Base-by-base conservation (phyloP, 139 green algal genomes). In the Gonium pectorale region DNA sequence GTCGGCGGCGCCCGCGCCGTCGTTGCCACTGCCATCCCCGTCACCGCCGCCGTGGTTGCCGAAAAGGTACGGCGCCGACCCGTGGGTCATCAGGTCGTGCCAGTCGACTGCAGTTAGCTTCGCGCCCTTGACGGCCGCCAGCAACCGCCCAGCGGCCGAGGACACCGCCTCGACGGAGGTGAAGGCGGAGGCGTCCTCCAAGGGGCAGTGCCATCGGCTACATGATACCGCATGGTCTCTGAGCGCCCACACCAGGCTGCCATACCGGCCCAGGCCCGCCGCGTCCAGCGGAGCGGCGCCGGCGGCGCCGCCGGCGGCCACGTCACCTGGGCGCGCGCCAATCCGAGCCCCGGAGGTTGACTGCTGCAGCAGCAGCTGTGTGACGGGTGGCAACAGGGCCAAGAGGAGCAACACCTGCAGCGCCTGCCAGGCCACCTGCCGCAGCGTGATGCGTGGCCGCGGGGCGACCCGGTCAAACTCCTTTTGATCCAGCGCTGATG, bases 201-300 rank as follows among this genome's bases (percentile, higher is more conserved):
- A 17, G 49, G 13, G 13, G 46, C 71, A 66, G 27, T 49, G 15
- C 71, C 68, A 77, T 43, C 43, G 4, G 27, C 27, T 62, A 41
- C 68, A 77, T 21, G 60, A 11, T 3, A 60, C 44, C 9, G 68
- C 40, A 43, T 77, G 68, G 68, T 77, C 68, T 77, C 68, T 41
- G 43, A 77, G 68, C 26, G 60, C 60, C 43, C 26, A 33, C 21
- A 77, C 68, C 41, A 77, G 29, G 27, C 27, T 62, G 68, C 68
- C 68, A 26, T 77, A 77, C 68, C 68, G 41, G 3, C 27, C 26
- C 7, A 77, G 68, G 24, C 68, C 43, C 68, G 26, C 43, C 0
- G 15, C 68, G 41, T 77, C 68, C 43, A 59, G 5, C 35, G 35
- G 9, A 31, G 11, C 35, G 35, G 35, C 35, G 64, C 64, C 9